phyloP scores from a whole-genome alignment of 176 grass and related monocot genomes.

The Secale cereale region DNA sequence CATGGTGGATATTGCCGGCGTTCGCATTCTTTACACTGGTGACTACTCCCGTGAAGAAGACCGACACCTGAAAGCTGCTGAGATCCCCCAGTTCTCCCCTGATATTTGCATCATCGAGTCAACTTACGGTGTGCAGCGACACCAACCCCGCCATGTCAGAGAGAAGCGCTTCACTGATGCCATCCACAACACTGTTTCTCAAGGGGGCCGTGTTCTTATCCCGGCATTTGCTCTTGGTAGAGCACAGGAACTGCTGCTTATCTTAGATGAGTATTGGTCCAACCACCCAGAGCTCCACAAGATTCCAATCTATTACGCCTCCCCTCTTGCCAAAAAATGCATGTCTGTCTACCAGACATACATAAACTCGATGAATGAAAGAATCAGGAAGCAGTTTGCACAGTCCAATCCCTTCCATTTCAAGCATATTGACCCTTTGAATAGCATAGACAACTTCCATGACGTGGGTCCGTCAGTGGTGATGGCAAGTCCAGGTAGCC shows the following conservation, averaged over 20 bases:
- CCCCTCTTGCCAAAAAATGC: slow-evolving; percentile 88
- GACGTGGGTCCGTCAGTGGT: slow-evolving; percentile 91
- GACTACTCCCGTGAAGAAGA: slow-evolving; percentile 97
- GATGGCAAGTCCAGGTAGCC: slow-evolving; percentile 76
- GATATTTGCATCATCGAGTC: slow-evolving; percentile 94
- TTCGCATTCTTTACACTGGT: slow-evolving; percentile 82
- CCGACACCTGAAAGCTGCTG: slow-evolving; percentile 80
- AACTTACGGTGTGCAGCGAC: slow-evolving; percentile 84
- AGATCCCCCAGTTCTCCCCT: slow-evolving; percentile 76
- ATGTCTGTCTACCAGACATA: slow-evolving; percentile 98
- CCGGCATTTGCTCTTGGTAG: slow-evolving; percentile 92
- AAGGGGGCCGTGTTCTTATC: slow-evolving; percentile 82
- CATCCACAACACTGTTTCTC: slow-evolving; percentile 69
- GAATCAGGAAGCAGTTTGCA: slow-evolving; percentile 83
- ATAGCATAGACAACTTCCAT: slow-evolving; percentile 93
- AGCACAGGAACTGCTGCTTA: slow-evolving; percentile 87
- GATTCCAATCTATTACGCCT: slow-evolving; percentile 95
- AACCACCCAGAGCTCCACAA: slow-evolving; percentile 92
- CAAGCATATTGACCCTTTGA: slow-evolving; percentile 86
- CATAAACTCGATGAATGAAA: slow-evolving; percentile 96
- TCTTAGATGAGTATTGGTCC: slow-evolving; percentile 93
- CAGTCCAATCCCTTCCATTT: slow-evolving; percentile 89
- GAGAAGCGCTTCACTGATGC: slow-evolving; percentile 93
- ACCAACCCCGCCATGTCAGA: slow-evolving; percentile 62
- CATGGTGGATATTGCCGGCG: slow-evolving; percentile 96